These are phyloP conservation scores for Strombidium stylifer DNA, from an alignment of 73 alveolate genomes.

Conservation along the genomic window DNA sequence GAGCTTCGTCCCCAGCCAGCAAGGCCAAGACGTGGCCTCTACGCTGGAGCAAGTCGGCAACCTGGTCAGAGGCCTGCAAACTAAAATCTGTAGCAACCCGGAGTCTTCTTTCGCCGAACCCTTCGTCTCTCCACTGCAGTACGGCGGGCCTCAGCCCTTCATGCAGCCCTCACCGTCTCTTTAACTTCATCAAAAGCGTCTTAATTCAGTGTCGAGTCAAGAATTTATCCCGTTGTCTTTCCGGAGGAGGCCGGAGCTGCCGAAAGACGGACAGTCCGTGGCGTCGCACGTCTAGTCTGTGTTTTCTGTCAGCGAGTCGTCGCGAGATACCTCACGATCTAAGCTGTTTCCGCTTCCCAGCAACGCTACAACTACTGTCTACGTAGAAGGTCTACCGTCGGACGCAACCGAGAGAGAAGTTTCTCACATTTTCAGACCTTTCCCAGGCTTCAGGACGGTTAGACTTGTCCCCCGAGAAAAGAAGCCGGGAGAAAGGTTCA, in stretches of 20 bases:
- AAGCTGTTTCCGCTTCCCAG: constrained; percentile 59
- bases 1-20: no score
- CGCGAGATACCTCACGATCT: no score
- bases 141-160: background rate
- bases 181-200: background rate
- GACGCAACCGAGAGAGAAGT: constrained; percentile 96
- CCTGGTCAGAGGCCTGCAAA: no score
- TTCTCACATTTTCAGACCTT: constrained; percentile 94
- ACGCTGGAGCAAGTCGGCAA: no score
- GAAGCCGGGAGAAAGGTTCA: constrained; percentile 84
- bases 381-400: constrained; percentile 94
- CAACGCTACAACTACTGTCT: constrained; percentile 89
- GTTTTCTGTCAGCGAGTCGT: constrained; percentile 34
- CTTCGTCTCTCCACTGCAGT: background rate
- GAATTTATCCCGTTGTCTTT: background rate
- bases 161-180: background rate
- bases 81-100: no score
- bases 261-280: no score
- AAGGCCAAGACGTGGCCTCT: no score
- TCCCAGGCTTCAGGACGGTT: constrained; percentile 90
- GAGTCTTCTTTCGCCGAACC: background rate
- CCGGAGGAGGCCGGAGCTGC: no score
- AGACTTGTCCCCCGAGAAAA: constrained; percentile 82
- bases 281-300: constrained; percentile 19
- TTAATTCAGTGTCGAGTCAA: background rate